Evolutionary conservation across 495 filamentous ascomycete species (phyloP), one percentile per base, ranked within the genome.

Genomic region (Astrocystis sublimbata): DNA sequence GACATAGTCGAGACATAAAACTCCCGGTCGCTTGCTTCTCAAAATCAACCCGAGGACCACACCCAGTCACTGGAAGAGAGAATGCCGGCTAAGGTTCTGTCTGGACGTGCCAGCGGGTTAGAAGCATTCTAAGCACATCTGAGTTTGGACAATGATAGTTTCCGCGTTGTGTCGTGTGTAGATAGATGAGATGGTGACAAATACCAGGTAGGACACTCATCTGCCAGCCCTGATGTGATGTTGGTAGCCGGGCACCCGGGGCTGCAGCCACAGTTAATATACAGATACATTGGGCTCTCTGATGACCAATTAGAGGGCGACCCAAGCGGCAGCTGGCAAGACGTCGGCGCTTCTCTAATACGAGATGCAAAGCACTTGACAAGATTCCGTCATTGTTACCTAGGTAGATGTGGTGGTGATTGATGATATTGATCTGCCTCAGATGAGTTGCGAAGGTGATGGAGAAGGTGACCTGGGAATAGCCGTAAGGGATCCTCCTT

Each of bases 211-310:
- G 26, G 46, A 49, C 23, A 45, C 41, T n/a, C n/a, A n/a, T n/a
- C 19, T 47, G 13, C 45, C 28, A 24, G 45, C n/a, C n/a, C n/a
- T 47, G 28, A 47, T 28, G 23, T 24, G 30, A 30, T 49, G 46
- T 26, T 26, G 46, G 46, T 30, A 49, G 46, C 46, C 46, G 46
- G 46, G 46, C 17, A 49, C 24, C 46, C 46, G 46, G 15, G 30
- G 24, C 12, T 41, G 12, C 38, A 17, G 17, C 38, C 38, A 2
- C 9, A 41, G 38, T 41, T 36, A 36, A 36, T 36, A 36, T 6
- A 13, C 33, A 6, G 33, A 13, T 6, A 36, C 6, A 6, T 6
- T 13, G 6, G 33, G 33, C 6, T 13, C 6, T 13, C 33, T 36
- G 33, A 13, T 36, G 13, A 36, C 33, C 13, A 36, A 36, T 6